Evolutionary conservation across 306 rosid species (phyloP).

Genomic region (Trifolium repens): DNA sequence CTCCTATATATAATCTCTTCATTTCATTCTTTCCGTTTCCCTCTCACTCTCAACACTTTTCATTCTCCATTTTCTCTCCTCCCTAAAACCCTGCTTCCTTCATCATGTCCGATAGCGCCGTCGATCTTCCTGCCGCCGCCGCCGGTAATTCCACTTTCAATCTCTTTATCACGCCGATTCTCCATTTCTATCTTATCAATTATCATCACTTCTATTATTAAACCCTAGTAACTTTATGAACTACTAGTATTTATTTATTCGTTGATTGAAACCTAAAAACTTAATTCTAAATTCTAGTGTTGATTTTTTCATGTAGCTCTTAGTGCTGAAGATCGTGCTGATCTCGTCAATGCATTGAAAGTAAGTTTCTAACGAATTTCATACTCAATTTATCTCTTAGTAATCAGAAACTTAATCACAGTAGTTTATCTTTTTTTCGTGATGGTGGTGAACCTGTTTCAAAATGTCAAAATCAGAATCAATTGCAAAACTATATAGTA

Average conservation of each 20-base stretch:
- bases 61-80: background rate
- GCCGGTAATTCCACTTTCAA: slow-evolving; percentile 47
- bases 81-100: background rate
- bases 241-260: background rate
- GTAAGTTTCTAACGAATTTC: slow-evolving; percentile 34
- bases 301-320: slow-evolving; percentile 46
- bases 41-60: background rate
- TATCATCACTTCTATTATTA: background rate
- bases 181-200: background rate
- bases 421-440: background rate
- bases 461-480: background rate
- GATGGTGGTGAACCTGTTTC: slow-evolving; percentile 4
- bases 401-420: background rate
- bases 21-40: background rate
- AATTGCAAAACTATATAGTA: background rate
- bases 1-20: background rate
- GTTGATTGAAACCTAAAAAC: slow-evolving; percentile 9
- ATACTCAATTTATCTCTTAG: background rate
- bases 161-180: background rate
- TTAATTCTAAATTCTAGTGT: slow-evolving; percentile 29
- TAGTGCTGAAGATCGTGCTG: slow-evolving; percentile 64
- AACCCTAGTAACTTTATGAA: background rate
- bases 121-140: slow-evolving; percentile 54
- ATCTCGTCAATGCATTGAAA: slow-evolving; percentile 55
- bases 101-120: slow-evolving; percentile 45